Base-by-base conservation (phyloP, 1,284 basidiomycete species). In the Puccinia polysora region DNA sequence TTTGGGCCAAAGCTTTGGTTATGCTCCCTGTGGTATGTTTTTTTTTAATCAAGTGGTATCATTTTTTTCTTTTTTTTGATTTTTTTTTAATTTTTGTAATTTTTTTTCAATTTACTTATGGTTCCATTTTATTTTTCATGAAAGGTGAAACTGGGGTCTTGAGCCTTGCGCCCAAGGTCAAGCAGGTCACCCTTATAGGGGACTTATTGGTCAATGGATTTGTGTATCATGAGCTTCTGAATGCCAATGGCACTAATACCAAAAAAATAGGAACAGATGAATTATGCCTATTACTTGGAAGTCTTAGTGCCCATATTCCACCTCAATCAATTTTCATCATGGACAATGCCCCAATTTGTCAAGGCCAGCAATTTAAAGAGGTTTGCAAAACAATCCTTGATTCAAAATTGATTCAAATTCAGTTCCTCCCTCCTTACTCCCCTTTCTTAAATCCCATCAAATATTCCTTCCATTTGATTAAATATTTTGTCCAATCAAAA, bases 191-290 rank as follows among this genome's bases (percentile, higher is more conserved):
- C 20, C 34, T 62, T 8, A 62, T 62, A 2, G 36, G 36, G 20
- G 14, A 32, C 15, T 4, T 60, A 4, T 18, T 8, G 2, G 10
- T 20, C 15, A 25, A 59, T 4, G 40, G 59, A 7, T 62, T 62
- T 28, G 40, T 47, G 18, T 62, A 62, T 18, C 40, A 62, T 28
- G 40, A 62, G 45, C 38, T 62, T 23, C 40, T 62, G 20, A 62
- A 62, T 43, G 40, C 56, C 20, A 38, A 59, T 36, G 30, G 30
- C 10, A 18, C 30, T 15, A 59, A 36, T 28, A 28, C 56, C 6
- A 59, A 59, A 59, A 32, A 32, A 8, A 36, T 59, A 6, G 32
- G 56, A 4, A 28, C 32, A 36, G 59, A 62, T n/a, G 23, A 62
- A 28, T 62, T 47, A 14, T 45, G 38, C 14, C 18, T 62, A 2